Conservation (phyloP, 2,329 filamentous ascomycete genomes). For the Geosmithia putterillii region DNA sequence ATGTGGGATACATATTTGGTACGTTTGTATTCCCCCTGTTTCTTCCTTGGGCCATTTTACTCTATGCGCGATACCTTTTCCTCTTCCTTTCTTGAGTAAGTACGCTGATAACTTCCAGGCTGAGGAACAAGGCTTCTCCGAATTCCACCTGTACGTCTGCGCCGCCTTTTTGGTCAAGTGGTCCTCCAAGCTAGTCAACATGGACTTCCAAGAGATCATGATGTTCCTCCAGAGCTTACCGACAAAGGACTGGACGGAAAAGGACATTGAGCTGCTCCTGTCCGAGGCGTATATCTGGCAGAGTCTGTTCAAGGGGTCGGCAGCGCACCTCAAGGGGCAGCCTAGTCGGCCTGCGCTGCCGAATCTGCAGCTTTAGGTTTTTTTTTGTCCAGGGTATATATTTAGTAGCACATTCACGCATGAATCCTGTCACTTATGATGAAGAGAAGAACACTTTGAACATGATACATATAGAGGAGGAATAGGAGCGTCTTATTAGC, state of each 20-base stretch:
- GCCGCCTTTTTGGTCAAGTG: constrained; percentile 97
- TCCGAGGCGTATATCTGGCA: constrained; percentile 99
- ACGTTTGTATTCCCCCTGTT: constrained; percentile 18
- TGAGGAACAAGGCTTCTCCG: constrained; percentile 95
- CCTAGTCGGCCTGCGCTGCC: constrained; percentile 20
- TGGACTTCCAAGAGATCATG: constrained; percentile 98
- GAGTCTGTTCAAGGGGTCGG: constrained; percentile 87
- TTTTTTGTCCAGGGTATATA: background rate
- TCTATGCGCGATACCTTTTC: background rate
- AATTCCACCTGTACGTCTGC: constrained; percentile 97
- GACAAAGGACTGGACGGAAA: constrained; percentile 90
- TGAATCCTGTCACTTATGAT: no score
- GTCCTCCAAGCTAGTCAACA: constrained; percentile 87
- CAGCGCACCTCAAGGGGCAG: constrained; percentile 66
- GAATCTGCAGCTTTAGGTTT: constrained; percentile 22
- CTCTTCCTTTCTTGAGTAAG: background rate
- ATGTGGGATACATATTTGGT: constrained; percentile 99
- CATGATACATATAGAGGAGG: no score
- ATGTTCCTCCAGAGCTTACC: constrained; percentile 97
- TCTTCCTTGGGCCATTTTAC: background rate
- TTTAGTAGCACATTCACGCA: background rate
- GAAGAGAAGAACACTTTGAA: no score
- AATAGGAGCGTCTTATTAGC: no score
- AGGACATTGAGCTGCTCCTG: constrained; percentile 89
- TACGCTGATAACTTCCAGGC: constrained; percentile 49